Evolutionary conservation across 129 eudicot species (phyloP).

Genomic region (Scalesia atractyloides): DNA sequence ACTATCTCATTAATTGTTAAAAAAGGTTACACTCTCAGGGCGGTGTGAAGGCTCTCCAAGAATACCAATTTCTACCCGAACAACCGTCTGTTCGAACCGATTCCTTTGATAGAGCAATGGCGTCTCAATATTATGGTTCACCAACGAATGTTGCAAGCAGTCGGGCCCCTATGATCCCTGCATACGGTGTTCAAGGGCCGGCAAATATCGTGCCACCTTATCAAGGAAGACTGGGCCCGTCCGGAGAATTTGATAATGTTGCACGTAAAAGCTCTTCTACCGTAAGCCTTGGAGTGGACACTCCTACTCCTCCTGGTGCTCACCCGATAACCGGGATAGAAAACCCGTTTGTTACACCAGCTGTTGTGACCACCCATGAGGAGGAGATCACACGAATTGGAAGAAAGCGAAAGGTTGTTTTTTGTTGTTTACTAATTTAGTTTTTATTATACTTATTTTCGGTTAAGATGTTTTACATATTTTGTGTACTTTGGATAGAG

Average conservation of each 20-base stretch:
- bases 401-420: slow-evolving; percentile 82
- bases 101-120: slow-evolving; percentile 57
- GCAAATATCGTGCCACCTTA: slow-evolving; percentile 55
- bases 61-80: slow-evolving; percentile 92
- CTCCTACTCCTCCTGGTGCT: slow-evolving; percentile 39
- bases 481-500: slow-evolving; percentile 43
- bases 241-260: slow-evolving; percentile 49
- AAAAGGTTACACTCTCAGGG: slow-evolving; percentile 43
- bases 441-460: neutral
- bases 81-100: slow-evolving; percentile 77
- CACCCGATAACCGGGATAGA: slow-evolving; percentile 63
- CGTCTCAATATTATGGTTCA: slow-evolving; percentile 62
- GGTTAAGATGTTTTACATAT: slow-evolving; percentile 2
- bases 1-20: neutral
- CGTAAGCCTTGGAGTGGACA: slow-evolving; percentile 44
- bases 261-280: slow-evolving; percentile 35
- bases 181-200: slow-evolving; percentile 50
- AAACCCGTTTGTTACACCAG: slow-evolving; percentile 50
- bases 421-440: neutral
- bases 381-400: slow-evolving; percentile 60
- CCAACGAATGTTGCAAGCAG: slow-evolving; percentile 50
- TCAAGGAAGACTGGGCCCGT: slow-evolving; percentile 52
- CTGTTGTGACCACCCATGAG: slow-evolving; percentile 47
- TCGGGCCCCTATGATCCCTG: slow-evolving; percentile 44
- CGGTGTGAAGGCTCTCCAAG: slow-evolving; percentile 56